Conservation (phyloP, 495 filamentous ascomycete genomes). For the Mycothermus thermophilus region DNA sequence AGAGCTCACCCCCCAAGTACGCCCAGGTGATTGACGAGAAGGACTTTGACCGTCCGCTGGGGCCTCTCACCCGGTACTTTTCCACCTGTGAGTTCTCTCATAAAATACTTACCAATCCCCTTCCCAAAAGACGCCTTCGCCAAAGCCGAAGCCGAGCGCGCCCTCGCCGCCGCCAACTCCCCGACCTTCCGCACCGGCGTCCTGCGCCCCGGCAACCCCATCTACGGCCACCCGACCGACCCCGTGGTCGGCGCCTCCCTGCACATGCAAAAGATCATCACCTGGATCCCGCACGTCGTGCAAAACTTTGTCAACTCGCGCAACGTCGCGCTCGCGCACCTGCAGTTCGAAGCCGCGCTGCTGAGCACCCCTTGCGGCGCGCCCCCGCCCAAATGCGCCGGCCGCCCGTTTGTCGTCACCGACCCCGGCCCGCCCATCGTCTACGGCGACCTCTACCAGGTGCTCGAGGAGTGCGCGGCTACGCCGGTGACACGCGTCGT, state of each 20-base stretch:
- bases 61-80: conserved; percentile 36
- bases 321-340: conserved; percentile 44
- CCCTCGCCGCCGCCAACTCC: conserved; percentile 35
- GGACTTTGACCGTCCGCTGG: conserved; percentile 34
- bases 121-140: conserved; percentile 23
- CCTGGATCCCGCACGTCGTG: conserved; percentile 35
- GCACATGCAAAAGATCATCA: conserved; percentile 13
- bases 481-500: conserved; percentile 19
- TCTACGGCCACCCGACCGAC: conserved; percentile 39
- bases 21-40: conserved; percentile 32
- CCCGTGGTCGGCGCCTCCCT: conserved; percentile 23
- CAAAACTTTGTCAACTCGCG: conserved; percentile 43
- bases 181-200: conserved; percentile 40
- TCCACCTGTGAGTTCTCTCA: conserved; percentile 29
- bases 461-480: conserved; percentile 8
- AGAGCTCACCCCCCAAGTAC: conserved; percentile 21
- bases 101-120: too few relatives aligned
- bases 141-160: conserved; percentile 40
- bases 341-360: conserved; percentile 43
- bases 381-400: conserved; percentile 25
- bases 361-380: conserved; percentile 3
- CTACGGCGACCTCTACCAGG: conserved; percentile 22
- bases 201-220: conserved; percentile 43
- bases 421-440: conserved; percentile 23
- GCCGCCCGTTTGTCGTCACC: conserved; percentile 28